Evolutionary conservation across 805 yeast species (phyloP).

Genomic region (Teunomyces kruisii): DNA sequence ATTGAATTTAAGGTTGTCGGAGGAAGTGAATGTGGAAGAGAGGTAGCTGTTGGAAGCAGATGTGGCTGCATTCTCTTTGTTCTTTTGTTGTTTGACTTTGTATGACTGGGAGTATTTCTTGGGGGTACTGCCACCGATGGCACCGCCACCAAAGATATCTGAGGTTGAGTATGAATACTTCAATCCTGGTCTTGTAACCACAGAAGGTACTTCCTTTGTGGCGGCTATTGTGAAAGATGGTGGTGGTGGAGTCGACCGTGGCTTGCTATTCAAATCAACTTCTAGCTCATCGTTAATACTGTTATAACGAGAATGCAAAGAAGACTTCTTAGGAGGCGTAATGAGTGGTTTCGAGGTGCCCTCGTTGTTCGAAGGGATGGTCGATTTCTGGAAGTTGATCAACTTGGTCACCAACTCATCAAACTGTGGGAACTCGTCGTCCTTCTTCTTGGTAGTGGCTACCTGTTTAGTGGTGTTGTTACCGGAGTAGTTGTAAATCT

Average conservation of each 20-base stretch:
- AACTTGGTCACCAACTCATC: conserved; percentile 23
- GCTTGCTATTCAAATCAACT: conserved; percentile 7
- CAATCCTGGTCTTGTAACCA: conserved; percentile 16
- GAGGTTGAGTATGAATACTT: conserved; percentile 18
- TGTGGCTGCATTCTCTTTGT: not conserved
- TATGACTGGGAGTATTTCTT: conserved; percentile 30
- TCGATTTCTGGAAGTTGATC: conserved; percentile 14
- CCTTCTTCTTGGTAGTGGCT: conserved; percentile 1
- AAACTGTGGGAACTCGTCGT: conserved; percentile 16
- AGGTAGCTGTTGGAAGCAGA: not conserved
- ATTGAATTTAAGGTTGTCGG: conserved; percentile 17
- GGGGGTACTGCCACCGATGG: conserved; percentile 4
- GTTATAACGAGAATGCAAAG: conserved; percentile 17
- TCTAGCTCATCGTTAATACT: conserved; percentile 13
- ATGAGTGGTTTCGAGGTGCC: not conserved
- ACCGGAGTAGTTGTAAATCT: conserved; percentile 4
- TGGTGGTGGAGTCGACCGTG: conserved; percentile 6
- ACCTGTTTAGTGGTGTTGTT: not conserved
- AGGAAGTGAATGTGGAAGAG: conserved; percentile 4
- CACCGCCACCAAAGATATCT: conserved; percentile 12
- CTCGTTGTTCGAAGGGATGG: not conserved
- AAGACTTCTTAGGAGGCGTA: conserved; percentile 11
- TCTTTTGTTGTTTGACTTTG: conserved; percentile 14
- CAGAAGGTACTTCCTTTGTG: not conserved
- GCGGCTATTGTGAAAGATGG: not conserved